Percentiles rank a stretch among this genome's conserved stretches.
These are phyloP conservation scores for Maudiozyma turicensis DNA, from an alignment of 805 yeast species.

Conservation along the genomic window DNA sequence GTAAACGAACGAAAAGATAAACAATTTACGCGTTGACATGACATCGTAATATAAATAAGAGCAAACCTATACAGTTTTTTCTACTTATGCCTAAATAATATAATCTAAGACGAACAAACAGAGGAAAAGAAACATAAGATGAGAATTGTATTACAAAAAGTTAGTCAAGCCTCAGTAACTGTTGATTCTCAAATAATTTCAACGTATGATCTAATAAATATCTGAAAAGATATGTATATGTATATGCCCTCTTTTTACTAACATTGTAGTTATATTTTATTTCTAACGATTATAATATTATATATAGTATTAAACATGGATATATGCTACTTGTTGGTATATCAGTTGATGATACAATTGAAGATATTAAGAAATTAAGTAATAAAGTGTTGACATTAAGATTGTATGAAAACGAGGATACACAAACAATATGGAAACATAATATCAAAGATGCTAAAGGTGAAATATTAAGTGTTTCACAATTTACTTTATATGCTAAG, in stretches of 20 bases:
- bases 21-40: too few species aligned
- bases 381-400: slow-evolving; percentile 56
- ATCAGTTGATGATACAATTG: slow-evolving; percentile 62
- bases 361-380: slow-evolving; percentile 61
- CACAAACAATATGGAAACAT: slow-evolving; percentile 65
- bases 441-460: slow-evolving; percentile 56
- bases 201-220: slow-evolving; percentile 29
- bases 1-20: too few species aligned
- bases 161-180: slow-evolving; percentile 78
- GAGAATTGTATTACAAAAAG: slow-evolving; percentile 89
- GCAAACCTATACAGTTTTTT: too few species aligned
- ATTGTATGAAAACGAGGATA: slow-evolving; percentile 62
- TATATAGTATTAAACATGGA: slow-evolving; percentile 51
- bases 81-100: too few species aligned
- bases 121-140: slow-evolving; percentile 29
- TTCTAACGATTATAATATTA: not conserved
- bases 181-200: slow-evolving; percentile 69
- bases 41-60: too few species aligned
- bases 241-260: not conserved
- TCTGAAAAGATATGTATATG: not conserved
- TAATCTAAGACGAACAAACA: not conserved
- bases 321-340: slow-evolving; percentile 79
- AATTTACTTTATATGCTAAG: slow-evolving; percentile 80
- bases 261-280: not conserved
- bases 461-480: slow-evolving; percentile 79